Evolutionary conservation across 805 yeast genomes (phyloP).

Genomic region (Cyberlindnera xylosilytica): DNA sequence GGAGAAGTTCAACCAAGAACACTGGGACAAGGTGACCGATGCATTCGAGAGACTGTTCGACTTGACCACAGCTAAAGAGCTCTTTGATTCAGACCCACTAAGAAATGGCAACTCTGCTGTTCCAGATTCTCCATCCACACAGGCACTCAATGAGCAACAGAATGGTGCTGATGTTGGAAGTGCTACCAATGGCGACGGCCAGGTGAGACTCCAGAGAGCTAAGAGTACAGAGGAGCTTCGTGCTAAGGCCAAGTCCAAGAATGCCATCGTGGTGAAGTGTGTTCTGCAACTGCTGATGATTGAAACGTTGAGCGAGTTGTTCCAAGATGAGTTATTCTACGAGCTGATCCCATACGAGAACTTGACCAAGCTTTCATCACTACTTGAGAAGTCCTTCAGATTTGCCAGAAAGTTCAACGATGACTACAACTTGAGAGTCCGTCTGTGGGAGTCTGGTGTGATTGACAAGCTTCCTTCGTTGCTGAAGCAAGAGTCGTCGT

Average conservation of each 20-base stretch:
- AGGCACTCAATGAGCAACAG: constrained; percentile 5
- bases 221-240: constrained; percentile 37
- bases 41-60: constrained; percentile 71
- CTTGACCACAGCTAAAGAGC: constrained; percentile 80
- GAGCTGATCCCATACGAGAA: constrained; percentile 63
- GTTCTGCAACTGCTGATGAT: constrained; percentile 87
- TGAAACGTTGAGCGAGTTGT: constrained; percentile 77
- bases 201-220: constrained; percentile 9
- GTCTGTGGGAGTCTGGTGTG: constrained; percentile 87
- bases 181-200: constrained; percentile 24
- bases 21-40: constrained; percentile 71
- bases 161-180: constrained; percentile 25
- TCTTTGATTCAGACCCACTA: constrained; percentile 54
- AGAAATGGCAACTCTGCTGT: constrained; percentile 27
- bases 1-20: constrained; percentile 52
- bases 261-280: constrained; percentile 86
- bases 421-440: constrained; percentile 81
- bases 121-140: constrained; percentile 1
- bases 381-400: constrained; percentile 66
- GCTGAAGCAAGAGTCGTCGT: constrained; percentile 85
- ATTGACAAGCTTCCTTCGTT: constrained; percentile 91
- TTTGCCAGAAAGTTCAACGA: constrained; percentile 88
- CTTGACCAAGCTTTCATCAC: constrained; percentile 53
- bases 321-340: constrained; percentile 68
- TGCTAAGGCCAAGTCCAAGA: constrained; percentile 51